These are phyloP conservation scores for Aspergillus sclerotiicarbonarius DNA, from an alignment of 495 filamentous ascomycete species.

Conservation along the genomic window DNA sequence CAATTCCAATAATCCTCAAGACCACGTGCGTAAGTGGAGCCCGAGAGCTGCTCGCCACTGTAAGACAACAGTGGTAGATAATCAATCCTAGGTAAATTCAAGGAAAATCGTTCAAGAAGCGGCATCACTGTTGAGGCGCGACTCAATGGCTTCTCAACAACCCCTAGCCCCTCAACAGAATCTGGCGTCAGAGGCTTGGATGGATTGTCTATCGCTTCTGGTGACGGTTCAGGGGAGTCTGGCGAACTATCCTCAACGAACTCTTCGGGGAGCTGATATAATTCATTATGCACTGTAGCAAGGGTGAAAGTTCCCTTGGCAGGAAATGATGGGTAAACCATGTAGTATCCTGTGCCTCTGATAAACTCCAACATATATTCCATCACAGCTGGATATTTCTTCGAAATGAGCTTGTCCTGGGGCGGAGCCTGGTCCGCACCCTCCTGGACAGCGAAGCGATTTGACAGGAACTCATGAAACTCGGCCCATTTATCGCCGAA, in stretches of 20 bases:
- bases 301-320: constrained; percentile 45
- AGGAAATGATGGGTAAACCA: constrained; percentile 65
- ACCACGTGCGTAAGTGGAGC: constrained; percentile 12
- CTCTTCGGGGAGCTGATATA: constrained; percentile 70
- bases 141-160: constrained; percentile 22
- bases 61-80: constrained; percentile 38
- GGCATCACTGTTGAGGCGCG: constrained; percentile 28
- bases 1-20: constrained; percentile 29
- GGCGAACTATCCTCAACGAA: constrained; percentile 11
- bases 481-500: constrained; percentile 82
- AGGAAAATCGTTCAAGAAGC: constrained; percentile 32
- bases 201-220: constrained; percentile 12
- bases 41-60: constrained; percentile 27
- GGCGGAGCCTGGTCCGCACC: constrained; percentile 24
- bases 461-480: constrained; percentile 69
- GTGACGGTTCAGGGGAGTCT: background rate
- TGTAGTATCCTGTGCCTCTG: constrained; percentile 67
- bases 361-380: constrained; percentile 74
- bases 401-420: constrained; percentile 46
- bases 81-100: constrained; percentile 32
- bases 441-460: constrained; percentile 50
- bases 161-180: constrained; percentile 2
- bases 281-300: constrained; percentile 69
- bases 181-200: constrained; percentile 8
- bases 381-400: constrained; percentile 70